Base-by-base conservation (phyloP, 345 rosid genomes). In the Firmiana major region DNA sequence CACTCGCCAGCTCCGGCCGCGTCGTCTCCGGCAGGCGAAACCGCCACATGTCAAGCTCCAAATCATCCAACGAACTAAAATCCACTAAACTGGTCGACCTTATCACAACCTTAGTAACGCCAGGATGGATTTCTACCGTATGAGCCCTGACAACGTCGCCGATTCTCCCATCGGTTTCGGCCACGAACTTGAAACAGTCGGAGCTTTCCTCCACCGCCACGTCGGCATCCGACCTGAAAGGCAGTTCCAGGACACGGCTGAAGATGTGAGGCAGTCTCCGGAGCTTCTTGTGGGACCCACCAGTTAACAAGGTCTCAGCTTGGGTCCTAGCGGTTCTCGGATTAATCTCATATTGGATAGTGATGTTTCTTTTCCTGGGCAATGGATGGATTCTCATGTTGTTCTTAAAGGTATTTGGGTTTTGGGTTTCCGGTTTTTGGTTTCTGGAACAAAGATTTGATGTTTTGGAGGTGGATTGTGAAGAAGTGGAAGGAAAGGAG, bases 1-100 rank as follows among this genome's bases (percentile, higher is more conserved):
- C 98, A 58, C 92, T 91, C n/a, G 97, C 97, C n/a, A 94, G 92
- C 84, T 96, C 97, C 22, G 99, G 93, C 74, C 92, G 78, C 11
- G 98, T 96, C 3, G 97, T 81, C 71, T 92, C 94, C 15, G 98
- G 99, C 36, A 96, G 69, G 80, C 98, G 81, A 77, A 94, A 94
- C 75, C 99, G 87, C 99, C 99, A 96, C 86, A 91, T 88, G 73
- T 96, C 98, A 46, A 96, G 89, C 82, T 93, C 98, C 83, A 96
- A 83, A 63, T 88, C 92, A 79, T 89, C 91, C 75, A 92, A 74
- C 7, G 85, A 75, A 8, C 89, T 82, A 51, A 90, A 77, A 58
- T 85, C 97, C 17, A 92, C 77, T 78, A 78, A 87, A 79, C 84
- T 96, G 72, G 85, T 86, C 21, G 92, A 90, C 90, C 97, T 82